Base-by-base conservation (phyloP, 164 flowering plant genomes). In the Vitis cinerea region DNA sequence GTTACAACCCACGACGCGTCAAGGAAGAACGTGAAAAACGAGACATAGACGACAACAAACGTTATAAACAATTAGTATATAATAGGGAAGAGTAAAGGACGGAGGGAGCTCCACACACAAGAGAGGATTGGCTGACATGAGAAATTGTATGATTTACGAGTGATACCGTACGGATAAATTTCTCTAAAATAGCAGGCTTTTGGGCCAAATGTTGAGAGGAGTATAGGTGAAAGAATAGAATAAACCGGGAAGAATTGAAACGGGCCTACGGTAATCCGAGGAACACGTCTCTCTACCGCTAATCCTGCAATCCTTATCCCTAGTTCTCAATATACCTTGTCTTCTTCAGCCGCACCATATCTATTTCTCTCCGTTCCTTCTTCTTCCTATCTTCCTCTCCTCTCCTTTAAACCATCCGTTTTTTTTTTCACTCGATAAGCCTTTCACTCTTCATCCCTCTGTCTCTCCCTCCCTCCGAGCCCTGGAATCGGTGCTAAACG, bases 241-340 rank as follows among this genome's bases (percentile, higher is more conserved):
- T 3, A 37, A 37, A 37, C 44, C 7, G 44, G 7, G 44, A 30
- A 1, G 27, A 15, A 61, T 23, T 3, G 16, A 29, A n/a, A 15
- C 19, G 86, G 83, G 65, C 85, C 87, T 78, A 80, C 75, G 79
- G 85, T 53, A 79, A 83, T 86, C 89, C 66, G 2, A 27, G 7
- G 63, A 63, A 50, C 71, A 15, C 75, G 63, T 65, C 72, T 74
- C 64, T 64, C 77, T 55, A 69, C 87, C 90, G 77, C 84, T 71
- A 55, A 75, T 78, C 73, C 69, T 67, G 67, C 23, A 50, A 76
- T 72, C 80, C 88, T 82, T 83, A 82, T 83, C 86, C 79, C 9
- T 9, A 52, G 3, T 61, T 60, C 60, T 66, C 15, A 11, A n/a
- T 9, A 17, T 50, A 13, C 60, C 13, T n/a, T 75, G 75, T 78